phyloP scores from a whole-genome alignment of 192 early-diverging fungal genomes.

The Coemansia sp. region DNA sequence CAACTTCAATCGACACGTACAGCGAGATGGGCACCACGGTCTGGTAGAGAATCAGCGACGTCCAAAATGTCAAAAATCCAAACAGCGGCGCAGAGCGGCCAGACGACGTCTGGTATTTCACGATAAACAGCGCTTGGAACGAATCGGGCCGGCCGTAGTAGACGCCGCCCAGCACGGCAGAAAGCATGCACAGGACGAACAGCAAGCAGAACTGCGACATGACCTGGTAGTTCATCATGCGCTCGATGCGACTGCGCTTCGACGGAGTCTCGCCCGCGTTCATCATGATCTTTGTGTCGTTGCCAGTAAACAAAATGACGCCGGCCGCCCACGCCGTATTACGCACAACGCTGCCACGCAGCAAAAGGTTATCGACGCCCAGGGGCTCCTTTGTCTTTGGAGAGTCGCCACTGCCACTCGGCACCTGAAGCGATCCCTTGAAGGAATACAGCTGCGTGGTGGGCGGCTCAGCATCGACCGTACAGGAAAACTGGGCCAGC shows the following conservation, averaged over 20 bases:
- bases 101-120: conserved; percentile 39
- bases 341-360: conserved; percentile 89
- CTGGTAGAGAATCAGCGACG: conserved; percentile 88
- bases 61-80: conserved; percentile 79
- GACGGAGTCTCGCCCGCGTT: conserved; percentile 92
- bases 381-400: conserved; percentile 58
- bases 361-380: conserved; percentile 77
- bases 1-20: conserved; percentile 91
- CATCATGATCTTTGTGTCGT: conserved; percentile 96
- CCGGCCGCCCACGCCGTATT: conserved; percentile 93
- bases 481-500: conserved; percentile 63
- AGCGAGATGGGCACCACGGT: conserved; percentile 96
- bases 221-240: conserved; percentile 89
- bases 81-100: conserved; percentile 50
- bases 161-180: conserved; percentile 66
- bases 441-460: conserved; percentile 89
- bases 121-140: conserved; percentile 57
- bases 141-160: conserved; percentile 59
- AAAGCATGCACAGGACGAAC: conserved; percentile 71
- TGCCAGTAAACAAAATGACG: conserved; percentile 85
- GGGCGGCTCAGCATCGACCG: conserved; percentile 84
- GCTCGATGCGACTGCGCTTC: conserved; percentile 89
- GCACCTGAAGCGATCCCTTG: conserved; percentile 63
- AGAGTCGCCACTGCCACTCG: conserved; percentile 29
- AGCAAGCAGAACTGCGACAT: conserved; percentile 80